A percentile compares a stretch with the other conserved stretches of the same genome.
Evolutionary conservation across 805 yeast species (phyloP).

Genomic region (Cyberlindnera mycetangii): DNA sequence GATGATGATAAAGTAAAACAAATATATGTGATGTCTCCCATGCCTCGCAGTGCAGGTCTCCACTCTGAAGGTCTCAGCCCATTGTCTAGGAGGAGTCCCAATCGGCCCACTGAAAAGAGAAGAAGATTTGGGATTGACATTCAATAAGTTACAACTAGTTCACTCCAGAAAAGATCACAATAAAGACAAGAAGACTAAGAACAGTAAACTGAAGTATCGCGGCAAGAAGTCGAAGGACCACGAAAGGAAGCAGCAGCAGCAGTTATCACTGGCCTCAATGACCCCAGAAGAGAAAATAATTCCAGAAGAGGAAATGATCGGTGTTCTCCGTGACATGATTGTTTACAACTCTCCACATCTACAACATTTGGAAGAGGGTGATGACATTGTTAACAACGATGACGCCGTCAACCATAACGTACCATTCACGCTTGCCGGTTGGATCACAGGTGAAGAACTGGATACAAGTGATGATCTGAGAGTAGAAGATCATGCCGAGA

Average conservation of each 20-base stretch:
- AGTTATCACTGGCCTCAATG: slow-evolving; percentile 13
- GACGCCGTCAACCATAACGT: background rate
- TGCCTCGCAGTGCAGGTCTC: background rate
- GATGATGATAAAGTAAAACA: slow-evolving; percentile 8
- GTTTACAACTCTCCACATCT: slow-evolving; percentile 13
- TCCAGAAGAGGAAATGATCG: slow-evolving; percentile 7
- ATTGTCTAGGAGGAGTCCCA: slow-evolving; percentile 5
- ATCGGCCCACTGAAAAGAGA: slow-evolving; percentile 11
- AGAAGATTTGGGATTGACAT: slow-evolving; percentile 1
- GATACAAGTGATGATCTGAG: background rate
- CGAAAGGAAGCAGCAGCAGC: too few relatives aligned
- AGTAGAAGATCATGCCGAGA: background rate
- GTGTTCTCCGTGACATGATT: slow-evolving; percentile 15
- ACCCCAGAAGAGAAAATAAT: slow-evolving; percentile 5
- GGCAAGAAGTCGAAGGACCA: slow-evolving; percentile 10
- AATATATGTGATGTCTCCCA: too few relatives aligned
- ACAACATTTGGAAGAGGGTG: slow-evolving; percentile 4
- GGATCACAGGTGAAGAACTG: slow-evolving; percentile 6
- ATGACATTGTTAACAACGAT: background rate
- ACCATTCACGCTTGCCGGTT: slow-evolving; percentile 9
- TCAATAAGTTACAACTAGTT: slow-evolving; percentile 1
- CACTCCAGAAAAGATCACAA: background rate
- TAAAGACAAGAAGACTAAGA: slow-evolving; percentile 5
- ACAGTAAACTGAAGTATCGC: background rate
- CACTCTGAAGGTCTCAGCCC: background rate